phyloP scores from a whole-genome alignment of 148 eudicot species.

The Simmondsia chinensis region DNA sequence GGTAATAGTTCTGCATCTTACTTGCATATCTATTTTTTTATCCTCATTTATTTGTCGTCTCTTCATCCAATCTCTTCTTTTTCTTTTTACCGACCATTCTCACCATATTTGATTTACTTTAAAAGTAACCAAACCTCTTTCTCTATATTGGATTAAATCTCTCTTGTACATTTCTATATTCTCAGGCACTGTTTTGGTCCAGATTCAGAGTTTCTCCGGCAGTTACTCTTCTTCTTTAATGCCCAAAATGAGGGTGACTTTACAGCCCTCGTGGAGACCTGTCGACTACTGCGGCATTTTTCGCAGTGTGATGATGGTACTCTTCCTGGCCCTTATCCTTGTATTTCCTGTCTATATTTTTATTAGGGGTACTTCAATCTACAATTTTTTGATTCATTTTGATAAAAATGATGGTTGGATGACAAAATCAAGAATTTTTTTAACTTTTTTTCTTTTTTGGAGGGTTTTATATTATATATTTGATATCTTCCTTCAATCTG shows the following conservation, averaged over 20 bases:
- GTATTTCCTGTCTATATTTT: background rate
- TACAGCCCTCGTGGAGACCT: slow-evolving; percentile 61
- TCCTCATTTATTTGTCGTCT: too few species aligned
- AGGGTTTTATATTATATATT: too few species aligned
- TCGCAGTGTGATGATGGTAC: slow-evolving; percentile 49
- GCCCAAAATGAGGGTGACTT: slow-evolving; percentile 51
- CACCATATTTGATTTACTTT: too few species aligned
- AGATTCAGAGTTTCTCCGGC: slow-evolving; percentile 72
- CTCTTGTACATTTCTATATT: slow-evolving; percentile 8
- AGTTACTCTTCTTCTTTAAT: slow-evolving; percentile 72
- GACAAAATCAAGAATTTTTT: too few species aligned
- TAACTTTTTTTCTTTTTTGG: too few species aligned
- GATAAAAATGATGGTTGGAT: too few species aligned
- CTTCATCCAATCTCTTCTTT: background rate
- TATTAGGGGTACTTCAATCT: background rate
- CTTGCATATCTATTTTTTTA: too few species aligned
- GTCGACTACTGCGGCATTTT: slow-evolving; percentile 55
- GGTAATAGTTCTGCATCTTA: slow-evolving; percentile 39
- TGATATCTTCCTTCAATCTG: too few species aligned
- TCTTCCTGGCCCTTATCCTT: background rate
- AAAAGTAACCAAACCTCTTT: too few species aligned
- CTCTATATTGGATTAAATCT: too few species aligned
- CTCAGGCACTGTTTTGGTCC: slow-evolving; percentile 77
- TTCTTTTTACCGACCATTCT: background rate
- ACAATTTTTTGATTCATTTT: too few species aligned